These are phyloP conservation scores for Magnusiomyces suaveolens DNA, from an alignment of 1,139 yeast species.

Conservation along the genomic window DNA sequence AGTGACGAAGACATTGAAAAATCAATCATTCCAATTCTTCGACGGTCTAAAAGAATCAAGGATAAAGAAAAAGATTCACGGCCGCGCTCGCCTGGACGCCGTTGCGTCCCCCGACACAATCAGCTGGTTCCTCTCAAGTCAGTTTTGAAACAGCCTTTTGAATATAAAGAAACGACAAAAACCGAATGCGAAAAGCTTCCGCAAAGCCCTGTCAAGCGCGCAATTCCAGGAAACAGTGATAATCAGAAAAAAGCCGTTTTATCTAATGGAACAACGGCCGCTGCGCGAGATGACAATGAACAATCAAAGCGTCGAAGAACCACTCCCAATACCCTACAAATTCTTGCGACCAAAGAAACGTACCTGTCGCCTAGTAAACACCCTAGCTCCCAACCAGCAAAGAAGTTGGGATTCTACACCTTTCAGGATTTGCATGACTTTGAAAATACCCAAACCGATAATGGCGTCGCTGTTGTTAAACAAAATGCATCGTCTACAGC, in stretches of 20 bases:
- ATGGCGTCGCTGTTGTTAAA: no score
- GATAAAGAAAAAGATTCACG: constrained; percentile 8
- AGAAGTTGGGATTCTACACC: not conserved
- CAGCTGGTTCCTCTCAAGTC: constrained; percentile 9
- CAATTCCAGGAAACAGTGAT: not conserved
- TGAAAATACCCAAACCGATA: not conserved
- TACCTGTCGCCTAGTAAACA: not conserved
- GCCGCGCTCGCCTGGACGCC: constrained; percentile 14
- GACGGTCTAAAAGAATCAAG: constrained; percentile 10
- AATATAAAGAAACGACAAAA: no score
- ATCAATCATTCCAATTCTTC: not conserved
- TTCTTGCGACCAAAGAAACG: not conserved
- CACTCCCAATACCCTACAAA: not conserved
- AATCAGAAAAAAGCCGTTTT: not conserved
- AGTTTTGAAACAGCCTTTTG: constrained; percentile 7
- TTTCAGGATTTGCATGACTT: not conserved
- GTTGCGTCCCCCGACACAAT: constrained; percentile 12
- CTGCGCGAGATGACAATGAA: not conserved
- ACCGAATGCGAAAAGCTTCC: not conserved
- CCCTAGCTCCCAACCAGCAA: not conserved
- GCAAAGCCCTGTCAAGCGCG: not conserved
- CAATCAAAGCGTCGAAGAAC: not conserved
- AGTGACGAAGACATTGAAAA: not conserved
- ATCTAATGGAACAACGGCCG: not conserved
- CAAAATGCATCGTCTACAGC: not conserved